Conservation (phyloP, 768 basidiomycete species). For the Pholiota microspora region DNA sequence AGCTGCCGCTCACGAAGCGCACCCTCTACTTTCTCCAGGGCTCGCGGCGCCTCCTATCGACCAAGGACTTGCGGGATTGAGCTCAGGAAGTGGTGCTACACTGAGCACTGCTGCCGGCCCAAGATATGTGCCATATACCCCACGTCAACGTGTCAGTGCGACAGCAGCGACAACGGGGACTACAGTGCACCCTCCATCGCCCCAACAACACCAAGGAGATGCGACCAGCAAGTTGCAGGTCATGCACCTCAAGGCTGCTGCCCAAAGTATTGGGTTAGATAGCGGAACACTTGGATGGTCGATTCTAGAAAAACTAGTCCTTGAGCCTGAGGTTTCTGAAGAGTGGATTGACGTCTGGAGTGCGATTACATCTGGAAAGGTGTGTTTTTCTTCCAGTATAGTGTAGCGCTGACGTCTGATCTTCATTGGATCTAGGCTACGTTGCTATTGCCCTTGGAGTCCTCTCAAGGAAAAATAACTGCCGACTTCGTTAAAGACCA, state of each 20-base stretch:
- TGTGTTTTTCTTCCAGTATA: constrained; percentile 20
- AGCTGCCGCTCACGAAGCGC: constrained; percentile 55
- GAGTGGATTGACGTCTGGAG: constrained; percentile 76
- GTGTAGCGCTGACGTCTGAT: background rate
- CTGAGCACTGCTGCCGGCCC: constrained; percentile 27
- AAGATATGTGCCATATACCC: constrained; percentile 77
- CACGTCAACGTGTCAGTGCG: constrained; percentile 55
- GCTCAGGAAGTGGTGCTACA: constrained; percentile 8
- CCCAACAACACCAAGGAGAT: constrained; percentile 49
- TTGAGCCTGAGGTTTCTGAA: constrained; percentile 42
- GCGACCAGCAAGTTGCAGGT: constrained; percentile 69
- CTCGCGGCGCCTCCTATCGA: constrained; percentile 27
- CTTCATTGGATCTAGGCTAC: constrained; percentile 53
- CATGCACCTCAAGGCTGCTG: constrained; percentile 71
- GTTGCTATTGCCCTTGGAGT: constrained; percentile 74
- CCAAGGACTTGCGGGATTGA: constrained; percentile 15
- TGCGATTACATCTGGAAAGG: constrained; percentile 65
- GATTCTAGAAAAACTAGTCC: constrained; percentile 69
- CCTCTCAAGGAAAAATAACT: constrained; percentile 55
- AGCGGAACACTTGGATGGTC: constrained; percentile 68
- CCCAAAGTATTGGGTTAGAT: constrained; percentile 67
- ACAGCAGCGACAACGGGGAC: constrained; percentile 49
- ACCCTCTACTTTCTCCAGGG: constrained; percentile 59
- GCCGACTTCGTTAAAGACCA: constrained; percentile 84
- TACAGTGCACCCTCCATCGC: constrained; percentile 43